Percentiles rank a stretch among this genome's conserved stretches.
phyloP scores from a whole-genome alignment of 2,329 filamentous ascomycete genomes.

The Claviceps humidiphila region DNA sequence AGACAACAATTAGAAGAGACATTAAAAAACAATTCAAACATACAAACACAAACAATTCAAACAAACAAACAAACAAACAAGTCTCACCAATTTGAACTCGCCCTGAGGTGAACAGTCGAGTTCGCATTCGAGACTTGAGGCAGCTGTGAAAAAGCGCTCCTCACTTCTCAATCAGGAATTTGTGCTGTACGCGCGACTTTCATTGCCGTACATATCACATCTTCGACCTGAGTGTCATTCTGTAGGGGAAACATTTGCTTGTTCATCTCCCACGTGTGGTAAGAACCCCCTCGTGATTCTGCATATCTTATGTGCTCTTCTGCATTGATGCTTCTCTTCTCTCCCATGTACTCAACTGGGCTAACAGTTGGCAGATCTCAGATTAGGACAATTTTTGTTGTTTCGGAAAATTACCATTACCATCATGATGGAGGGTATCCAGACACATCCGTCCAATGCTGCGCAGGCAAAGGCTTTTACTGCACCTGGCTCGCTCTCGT shows the following conservation, averaged over 20 bases:
- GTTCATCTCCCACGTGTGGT: conserved; percentile 81
- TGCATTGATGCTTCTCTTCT: too few species aligned
- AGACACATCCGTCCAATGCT: conserved; percentile 82
- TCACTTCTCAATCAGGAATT: background rate
- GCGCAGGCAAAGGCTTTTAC: conserved; percentile 93
- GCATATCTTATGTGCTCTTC: background rate
- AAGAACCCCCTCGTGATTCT: conserved; percentile 22
- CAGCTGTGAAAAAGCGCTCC: background rate
- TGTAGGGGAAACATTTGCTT: conserved; percentile 92
- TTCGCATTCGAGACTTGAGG: conserved; percentile 7
- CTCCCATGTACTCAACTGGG: background rate
- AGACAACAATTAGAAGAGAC: conserved; percentile 22
- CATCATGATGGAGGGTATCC: conserved; percentile 68
- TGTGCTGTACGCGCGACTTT: conserved; percentile 10
- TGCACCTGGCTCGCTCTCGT: conserved; percentile 81
- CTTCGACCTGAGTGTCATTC: conserved; percentile 21
- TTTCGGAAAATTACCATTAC: conserved; percentile 9
- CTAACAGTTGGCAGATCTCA: conserved; percentile 18
- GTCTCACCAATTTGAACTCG: conserved; percentile 9
- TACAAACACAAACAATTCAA: background rate
- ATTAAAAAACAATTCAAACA: conserved; percentile 8
- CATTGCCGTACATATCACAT: conserved; percentile 10
- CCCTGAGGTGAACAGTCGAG: conserved; percentile 18
- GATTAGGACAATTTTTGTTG: conserved; percentile 5
- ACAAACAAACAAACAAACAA: conserved; percentile 2